These are phyloP conservation scores for Aspergillus glaucus DNA, from an alignment of 2,329 filamentous ascomycete species.

Conservation along the genomic window DNA sequence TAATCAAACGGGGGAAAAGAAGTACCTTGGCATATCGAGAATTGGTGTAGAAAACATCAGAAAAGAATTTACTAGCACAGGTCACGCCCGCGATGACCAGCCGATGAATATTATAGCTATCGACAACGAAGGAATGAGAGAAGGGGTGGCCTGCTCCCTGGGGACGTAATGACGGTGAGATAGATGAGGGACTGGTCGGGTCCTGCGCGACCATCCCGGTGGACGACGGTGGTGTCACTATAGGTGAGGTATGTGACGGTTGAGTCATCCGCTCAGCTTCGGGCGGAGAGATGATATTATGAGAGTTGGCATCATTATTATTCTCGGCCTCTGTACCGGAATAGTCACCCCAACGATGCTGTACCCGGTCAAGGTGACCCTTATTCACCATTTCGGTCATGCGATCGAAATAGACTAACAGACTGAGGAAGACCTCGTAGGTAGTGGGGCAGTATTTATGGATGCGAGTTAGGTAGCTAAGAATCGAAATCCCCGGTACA, in stretches of 20 bases:
- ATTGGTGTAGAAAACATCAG: slow-evolving; percentile 97
- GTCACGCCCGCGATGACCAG: slow-evolving; percentile 95
- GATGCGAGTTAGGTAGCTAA: slow-evolving; percentile 91
- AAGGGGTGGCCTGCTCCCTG: slow-evolving; percentile 47
- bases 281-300: slow-evolving; percentile 7
- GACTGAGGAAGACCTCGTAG: slow-evolving; percentile 92
- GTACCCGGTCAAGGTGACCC: slow-evolving; percentile 60
- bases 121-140: slow-evolving; percentile 81
- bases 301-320: neutral
- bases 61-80: slow-evolving; percentile 99
- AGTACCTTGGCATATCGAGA: slow-evolving; percentile 96
- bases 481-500: slow-evolving; percentile 90
- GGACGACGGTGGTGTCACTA: slow-evolving; percentile 34
- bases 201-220: slow-evolving; percentile 30
- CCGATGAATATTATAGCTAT: slow-evolving; percentile 98
- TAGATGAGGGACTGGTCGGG: slow-evolving; percentile 23
- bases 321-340: slow-evolving; percentile 8
- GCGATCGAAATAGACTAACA: slow-evolving; percentile 95
- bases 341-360: slow-evolving; percentile 17
- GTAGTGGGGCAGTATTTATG: slow-evolving; percentile 99
- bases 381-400: slow-evolving; percentile 97
- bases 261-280: slow-evolving; percentile 15
- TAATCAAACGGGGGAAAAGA: slow-evolving; percentile 8
- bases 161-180: slow-evolving; percentile 27
- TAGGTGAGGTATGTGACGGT: slow-evolving; percentile 21